Conservation (phyloP, 164 flowering plant genomes). For the Dillenia turbinata region DNA sequence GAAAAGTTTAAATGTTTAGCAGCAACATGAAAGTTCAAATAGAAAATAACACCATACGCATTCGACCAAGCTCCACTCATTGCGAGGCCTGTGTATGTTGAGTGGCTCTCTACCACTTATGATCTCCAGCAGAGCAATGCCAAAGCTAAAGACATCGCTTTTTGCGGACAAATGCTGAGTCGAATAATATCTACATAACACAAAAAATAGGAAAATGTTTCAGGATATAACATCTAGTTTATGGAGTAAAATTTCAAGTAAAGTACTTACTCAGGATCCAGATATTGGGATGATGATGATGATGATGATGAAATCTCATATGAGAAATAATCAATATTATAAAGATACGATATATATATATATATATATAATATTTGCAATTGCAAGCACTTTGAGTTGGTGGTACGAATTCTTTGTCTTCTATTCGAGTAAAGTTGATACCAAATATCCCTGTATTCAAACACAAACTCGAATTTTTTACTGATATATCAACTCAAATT, state of each 20-base stretch:
- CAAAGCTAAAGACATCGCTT: conserved; percentile 84
- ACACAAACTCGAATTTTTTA: too few species aligned
- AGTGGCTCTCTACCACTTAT: conserved; percentile 82
- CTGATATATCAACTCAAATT: too few species aligned
- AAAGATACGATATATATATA: too few species aligned
- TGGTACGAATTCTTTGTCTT: too few species aligned
- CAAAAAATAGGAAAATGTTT: neutral
- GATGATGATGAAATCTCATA: too few species aligned
- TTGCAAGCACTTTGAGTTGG: too few species aligned
- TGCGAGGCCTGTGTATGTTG: conserved; percentile 62
- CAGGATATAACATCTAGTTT: conserved; percentile 1
- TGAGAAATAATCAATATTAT: too few species aligned
- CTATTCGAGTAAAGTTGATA: too few species aligned
- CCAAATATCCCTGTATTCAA: too few species aligned
- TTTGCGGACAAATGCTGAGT: conserved; percentile 77
- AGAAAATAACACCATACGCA: conserved; percentile 46
- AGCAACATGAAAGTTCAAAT: neutral
- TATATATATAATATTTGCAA: too few species aligned
- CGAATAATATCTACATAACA: conserved; percentile 55
- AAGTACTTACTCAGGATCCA: conserved; percentile 78
- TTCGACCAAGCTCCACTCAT: conserved; percentile 85
- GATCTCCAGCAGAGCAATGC: conserved; percentile 78
- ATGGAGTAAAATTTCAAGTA: conserved; percentile 3
- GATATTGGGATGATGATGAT: too few species aligned
- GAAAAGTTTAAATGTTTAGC: too few species aligned